A percentile compares a stretch with the other conserved stretches of the same genome.
These are phyloP conservation scores for Yamadazyma triangularis DNA, from an alignment of 1,139 yeast species.

Conservation along the genomic window DNA sequence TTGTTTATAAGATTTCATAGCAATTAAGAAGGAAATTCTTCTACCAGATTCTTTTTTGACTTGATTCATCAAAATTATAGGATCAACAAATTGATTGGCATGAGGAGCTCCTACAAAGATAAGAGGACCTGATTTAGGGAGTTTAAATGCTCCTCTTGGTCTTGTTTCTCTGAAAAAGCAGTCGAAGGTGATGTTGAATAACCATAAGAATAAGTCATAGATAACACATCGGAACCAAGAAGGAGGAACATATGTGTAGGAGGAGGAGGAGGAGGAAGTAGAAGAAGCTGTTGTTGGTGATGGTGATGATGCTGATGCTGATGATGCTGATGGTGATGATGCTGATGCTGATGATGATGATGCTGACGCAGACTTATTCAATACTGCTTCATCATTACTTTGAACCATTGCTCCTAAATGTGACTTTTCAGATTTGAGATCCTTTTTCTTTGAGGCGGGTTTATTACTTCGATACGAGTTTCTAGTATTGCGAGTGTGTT, in stretches of 20 bases:
- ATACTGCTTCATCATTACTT: no score
- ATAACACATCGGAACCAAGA: constrained; percentile 32
- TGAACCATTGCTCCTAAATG: no score
- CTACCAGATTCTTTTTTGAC: constrained; percentile 68
- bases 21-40: constrained; percentile 71
- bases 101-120: constrained; percentile 98
- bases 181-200: constrained; percentile 40
- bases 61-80: constrained; percentile 77
- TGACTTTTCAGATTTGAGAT: no score
- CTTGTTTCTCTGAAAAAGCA: constrained; percentile 84
- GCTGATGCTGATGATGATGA: no score
- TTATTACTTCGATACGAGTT: no score
- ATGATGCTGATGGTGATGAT: no score
- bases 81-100: constrained; percentile 95
- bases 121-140: constrained; percentile 81
- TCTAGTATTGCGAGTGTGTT: no score
- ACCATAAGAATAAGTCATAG: constrained; percentile 49
- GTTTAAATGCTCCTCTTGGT: constrained; percentile 84
- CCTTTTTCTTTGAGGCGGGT: no score
- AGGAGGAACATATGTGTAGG: constrained; percentile 11
- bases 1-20: constrained; percentile 71
- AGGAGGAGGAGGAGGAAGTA: not conserved
- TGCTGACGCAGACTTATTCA: no score
- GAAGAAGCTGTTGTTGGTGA: no score
- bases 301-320: no score